Conservation (phyloP, 2,329 filamentous ascomycete species). For the Hortaea werneckii region DNA sequence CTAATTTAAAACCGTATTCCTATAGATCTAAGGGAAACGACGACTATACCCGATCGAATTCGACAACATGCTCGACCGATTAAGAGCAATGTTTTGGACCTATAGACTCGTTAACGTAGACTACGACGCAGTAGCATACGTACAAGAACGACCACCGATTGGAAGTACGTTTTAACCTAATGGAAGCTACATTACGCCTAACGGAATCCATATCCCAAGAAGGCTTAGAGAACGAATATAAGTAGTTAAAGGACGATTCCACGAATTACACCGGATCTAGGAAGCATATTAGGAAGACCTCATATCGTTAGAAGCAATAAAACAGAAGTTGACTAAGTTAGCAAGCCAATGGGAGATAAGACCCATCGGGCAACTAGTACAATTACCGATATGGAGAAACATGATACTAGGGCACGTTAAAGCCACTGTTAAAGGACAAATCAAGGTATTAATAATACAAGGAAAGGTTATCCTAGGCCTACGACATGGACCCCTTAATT, state of each 20-base stretch:
- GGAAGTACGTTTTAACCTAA: slow-evolving; percentile 3
- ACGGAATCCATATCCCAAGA: slow-evolving; percentile 3
- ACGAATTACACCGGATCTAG: slow-evolving; percentile 1
- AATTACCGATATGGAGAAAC: not conserved
- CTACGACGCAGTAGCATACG: not conserved
- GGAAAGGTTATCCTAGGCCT: too few relatives aligned
- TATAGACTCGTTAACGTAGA: slow-evolving; percentile 1
- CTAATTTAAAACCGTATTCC: too few relatives aligned
- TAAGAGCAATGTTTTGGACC: slow-evolving; percentile 6
- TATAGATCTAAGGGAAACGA: not conserved
- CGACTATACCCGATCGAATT: slow-evolving; percentile 2
- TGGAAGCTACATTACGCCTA: slow-evolving; percentile 3
- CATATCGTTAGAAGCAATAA: not conserved
- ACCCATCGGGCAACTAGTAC: not conserved
- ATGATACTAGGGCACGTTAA: not conserved
- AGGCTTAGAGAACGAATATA: slow-evolving; percentile 1
- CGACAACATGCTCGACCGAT: not conserved
- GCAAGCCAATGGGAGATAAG: not conserved
- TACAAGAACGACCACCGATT: slow-evolving; percentile 4
- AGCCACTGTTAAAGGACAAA: too few relatives aligned
- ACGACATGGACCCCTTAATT: too few relatives aligned
- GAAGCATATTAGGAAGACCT: not conserved
- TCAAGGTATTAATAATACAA: too few relatives aligned
- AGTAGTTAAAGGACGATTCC: not conserved
- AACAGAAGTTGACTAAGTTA: not conserved